phyloP scores from a whole-genome alignment of 768 basidiomycete genomes.

The Leccinum longicurvipes region DNA sequence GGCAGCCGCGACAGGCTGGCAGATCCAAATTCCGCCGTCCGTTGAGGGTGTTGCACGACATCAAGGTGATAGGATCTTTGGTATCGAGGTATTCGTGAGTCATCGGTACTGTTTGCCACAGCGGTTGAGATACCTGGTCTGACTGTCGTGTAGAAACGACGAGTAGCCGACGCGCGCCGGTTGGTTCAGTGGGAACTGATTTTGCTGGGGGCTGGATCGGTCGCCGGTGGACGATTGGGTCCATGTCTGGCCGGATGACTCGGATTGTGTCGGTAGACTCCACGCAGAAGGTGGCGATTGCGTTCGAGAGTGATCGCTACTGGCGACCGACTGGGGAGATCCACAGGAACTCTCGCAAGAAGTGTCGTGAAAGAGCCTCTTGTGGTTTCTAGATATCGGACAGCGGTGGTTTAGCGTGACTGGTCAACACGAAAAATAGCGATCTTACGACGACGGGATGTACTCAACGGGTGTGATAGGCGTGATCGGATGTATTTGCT shows the following conservation, averaged over 20 bases:
- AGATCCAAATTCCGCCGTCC: slow-evolving; percentile 78
- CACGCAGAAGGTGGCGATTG: slow-evolving; percentile 44
- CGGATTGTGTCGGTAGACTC: slow-evolving; percentile 37
- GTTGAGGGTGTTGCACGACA: slow-evolving; percentile 80
- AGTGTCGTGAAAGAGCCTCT: slow-evolving; percentile 31
- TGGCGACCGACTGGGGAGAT: slow-evolving; percentile 32
- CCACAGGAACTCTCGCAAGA: slow-evolving; percentile 29
- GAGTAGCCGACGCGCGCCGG: slow-evolving; percentile 53
- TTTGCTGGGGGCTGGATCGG: slow-evolving; percentile 35
- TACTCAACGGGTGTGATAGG: slow-evolving; percentile 36
- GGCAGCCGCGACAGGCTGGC: slow-evolving; percentile 75
- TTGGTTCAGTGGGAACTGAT: slow-evolving; percentile 38
- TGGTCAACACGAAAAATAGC: slow-evolving; percentile 6
- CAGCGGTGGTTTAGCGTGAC: slow-evolving; percentile 11
- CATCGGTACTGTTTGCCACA: slow-evolving; percentile 9
- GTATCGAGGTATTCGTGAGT: slow-evolving; percentile 18
- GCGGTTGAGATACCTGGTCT: slow-evolving; percentile 44
- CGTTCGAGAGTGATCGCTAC: slow-evolving; percentile 48
- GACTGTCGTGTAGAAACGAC: slow-evolving; percentile 54
- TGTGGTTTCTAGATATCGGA: slow-evolving; percentile 26
- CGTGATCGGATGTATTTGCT: slow-evolving; percentile 34
- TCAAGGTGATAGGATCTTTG: slow-evolving; percentile 72
- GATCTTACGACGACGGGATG: slow-evolving; percentile 31
- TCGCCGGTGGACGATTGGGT: slow-evolving; percentile 23
- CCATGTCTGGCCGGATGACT: slow-evolving; percentile 32